These are phyloP conservation scores for Akebia trifoliata DNA, from an alignment of 164 flowering plant species.

Conservation along the genomic window DNA sequence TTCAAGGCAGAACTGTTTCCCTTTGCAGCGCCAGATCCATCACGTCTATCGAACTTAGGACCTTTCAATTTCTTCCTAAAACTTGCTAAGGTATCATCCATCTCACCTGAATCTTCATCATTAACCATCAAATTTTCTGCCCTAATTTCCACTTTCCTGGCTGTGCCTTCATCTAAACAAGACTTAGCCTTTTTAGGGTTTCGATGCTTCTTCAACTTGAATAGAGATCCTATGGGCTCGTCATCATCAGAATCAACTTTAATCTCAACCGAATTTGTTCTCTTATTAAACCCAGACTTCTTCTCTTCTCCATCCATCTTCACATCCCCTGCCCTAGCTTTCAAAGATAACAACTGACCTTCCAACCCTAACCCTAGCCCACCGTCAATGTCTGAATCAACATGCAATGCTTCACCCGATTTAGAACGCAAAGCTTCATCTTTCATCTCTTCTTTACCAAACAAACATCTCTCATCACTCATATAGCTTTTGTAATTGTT, in stretches of 20 bases:
- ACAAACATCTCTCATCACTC: conserved; percentile 25
- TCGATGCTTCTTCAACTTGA: conserved; percentile 40
- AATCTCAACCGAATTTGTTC: conserved; percentile 23
- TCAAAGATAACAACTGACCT: conserved; percentile 5
- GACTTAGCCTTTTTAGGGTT: conserved; percentile 45
- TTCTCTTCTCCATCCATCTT: conserved; percentile 39
- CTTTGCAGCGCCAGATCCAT: conserved; percentile 22
- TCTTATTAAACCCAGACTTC: conserved; percentile 31
- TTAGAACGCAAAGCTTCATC: conserved; percentile 16
- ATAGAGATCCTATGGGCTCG: conserved; percentile 55
- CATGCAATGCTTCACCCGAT: conserved; percentile 18
- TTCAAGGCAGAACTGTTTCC: conserved; percentile 13
- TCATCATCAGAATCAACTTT: conserved; percentile 48
- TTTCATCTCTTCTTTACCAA: too few relatives aligned
- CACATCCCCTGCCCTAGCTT: conserved; percentile 22
- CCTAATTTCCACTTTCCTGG: conserved; percentile 23
- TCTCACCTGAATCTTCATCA: conserved; percentile 41
- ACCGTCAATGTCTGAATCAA: conserved; percentile 20
- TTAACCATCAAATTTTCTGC: conserved; percentile 21
- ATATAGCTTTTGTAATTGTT: too few relatives aligned
- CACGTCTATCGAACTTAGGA: conserved; percentile 46
- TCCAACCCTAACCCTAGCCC: conserved; percentile 24
- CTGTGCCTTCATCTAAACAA: conserved; percentile 23
- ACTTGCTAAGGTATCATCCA: conserved; percentile 73
- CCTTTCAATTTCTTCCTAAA: conserved; percentile 62